Evolutionary conservation across 306 rosid species (phyloP), one percentile per base, ranked within the genome.

Genomic region (Ochetophila trinervis): DNA sequence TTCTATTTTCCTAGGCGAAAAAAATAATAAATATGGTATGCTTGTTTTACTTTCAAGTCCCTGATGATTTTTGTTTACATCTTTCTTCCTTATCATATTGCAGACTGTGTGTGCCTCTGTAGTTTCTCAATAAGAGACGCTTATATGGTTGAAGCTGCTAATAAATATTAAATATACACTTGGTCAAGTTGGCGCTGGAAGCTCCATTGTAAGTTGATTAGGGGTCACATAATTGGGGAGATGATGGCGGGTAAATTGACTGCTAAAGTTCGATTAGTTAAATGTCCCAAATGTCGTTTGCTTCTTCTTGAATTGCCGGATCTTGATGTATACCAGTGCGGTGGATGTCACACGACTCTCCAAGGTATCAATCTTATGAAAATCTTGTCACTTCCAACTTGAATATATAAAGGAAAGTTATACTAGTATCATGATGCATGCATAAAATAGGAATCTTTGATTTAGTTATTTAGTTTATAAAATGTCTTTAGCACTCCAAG

Each of bases 341-440:
- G 99, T 57, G 92, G 87, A 83, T 94, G 99, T 60, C 79, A 76
- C 44, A 63, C 90, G 45, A 62, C 67, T 48, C 99, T 94, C 62
- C 71, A 73, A 88, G 99, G 99, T 94, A 86, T 56, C 12, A 12
- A 34, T 23, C 40, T 34, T 22, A 15, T 11, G 14, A 22, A 5
- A 24, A 48, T 0, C 3, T 40, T 40, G 15, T 40, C 45, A 3
- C 32, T 27, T 50, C 21, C 21, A 50, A 16, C 21, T 50, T 50
- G 54, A 19, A 18, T 50, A 22, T 16, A 5, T 7, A 47, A 19
- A 19, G 54, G 21, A 50, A n/a, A 50, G 54, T 50, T 50, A 15
- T 15, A 19, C 23, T 5, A 19, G 17, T 50, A 49, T 49, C 21
- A 16, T 50, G 54, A 16, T n/a, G 3, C 10, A 50, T 40, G 45